phyloP scores from a whole-genome alignment of 2,329 filamentous ascomycete genomes.

The Furcasterigmium furcatum region DNA sequence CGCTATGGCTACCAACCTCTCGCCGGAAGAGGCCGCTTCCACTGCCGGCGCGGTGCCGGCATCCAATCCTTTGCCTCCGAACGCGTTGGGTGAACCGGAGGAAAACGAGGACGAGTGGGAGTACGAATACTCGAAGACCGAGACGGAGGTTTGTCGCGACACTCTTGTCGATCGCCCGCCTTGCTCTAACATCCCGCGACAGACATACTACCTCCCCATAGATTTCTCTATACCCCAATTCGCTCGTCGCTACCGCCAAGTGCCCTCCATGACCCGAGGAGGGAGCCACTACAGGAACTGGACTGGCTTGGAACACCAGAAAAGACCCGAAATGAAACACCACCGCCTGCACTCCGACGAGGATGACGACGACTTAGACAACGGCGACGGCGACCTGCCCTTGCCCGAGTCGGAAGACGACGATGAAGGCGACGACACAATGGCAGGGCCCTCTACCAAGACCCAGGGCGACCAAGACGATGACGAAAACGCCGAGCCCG shows the following conservation, averaged over 20 bases:
- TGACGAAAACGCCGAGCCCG: slow-evolving; percentile 9
- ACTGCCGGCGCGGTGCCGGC: slow-evolving; percentile 5
- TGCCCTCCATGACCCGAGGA: slow-evolving; percentile 27
- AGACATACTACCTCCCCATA: slow-evolving; percentile 64
- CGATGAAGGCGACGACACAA: slow-evolving; percentile 16
- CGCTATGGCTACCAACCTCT: slow-evolving; percentile 1
- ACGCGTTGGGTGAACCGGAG: slow-evolving; percentile 1
- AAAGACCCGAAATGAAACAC: slow-evolving; percentile 11
- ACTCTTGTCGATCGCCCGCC: not conserved
- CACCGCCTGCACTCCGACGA: slow-evolving; percentile 15
- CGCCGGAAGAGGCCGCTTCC: slow-evolving; percentile 1
- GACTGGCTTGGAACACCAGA: slow-evolving; percentile 24
- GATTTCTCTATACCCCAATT: slow-evolving; percentile 61
- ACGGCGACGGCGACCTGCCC: slow-evolving; percentile 13
- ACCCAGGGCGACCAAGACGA: slow-evolving; percentile 13
- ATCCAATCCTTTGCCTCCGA: slow-evolving; percentile 1
- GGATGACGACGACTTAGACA: slow-evolving; percentile 17
- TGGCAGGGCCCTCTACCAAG: slow-evolving; percentile 8
- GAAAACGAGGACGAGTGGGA: slow-evolving; percentile 62
- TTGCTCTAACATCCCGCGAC: not conserved
- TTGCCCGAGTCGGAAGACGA: slow-evolving; percentile 17
- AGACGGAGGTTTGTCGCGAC: slow-evolving; percentile 49
- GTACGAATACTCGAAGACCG: slow-evolving; percentile 62
- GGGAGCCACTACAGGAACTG: slow-evolving; percentile 43
- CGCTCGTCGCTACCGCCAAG: slow-evolving; percentile 27